Evolutionary conservation across 305 asterid species (phyloP).

Genomic region (Withania somnifera): DNA sequence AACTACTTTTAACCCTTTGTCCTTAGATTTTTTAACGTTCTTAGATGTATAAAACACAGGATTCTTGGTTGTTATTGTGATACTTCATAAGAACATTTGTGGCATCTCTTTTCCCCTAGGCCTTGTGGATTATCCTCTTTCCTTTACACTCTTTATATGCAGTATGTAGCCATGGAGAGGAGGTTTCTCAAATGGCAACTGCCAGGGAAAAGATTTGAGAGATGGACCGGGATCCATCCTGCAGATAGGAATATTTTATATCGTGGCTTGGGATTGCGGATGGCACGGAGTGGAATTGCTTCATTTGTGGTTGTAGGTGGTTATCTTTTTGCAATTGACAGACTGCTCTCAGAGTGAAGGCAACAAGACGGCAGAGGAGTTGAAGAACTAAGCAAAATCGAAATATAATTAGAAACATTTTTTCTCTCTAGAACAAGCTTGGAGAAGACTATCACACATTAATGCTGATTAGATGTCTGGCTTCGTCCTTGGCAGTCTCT

Average conservation of each 20-base stretch:
- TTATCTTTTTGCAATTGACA: conserved; percentile 51
- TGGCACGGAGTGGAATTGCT: conserved; percentile 83
- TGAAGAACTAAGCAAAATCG: not conserved
- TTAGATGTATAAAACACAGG: not conserved
- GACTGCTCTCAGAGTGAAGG: conserved; percentile 18
- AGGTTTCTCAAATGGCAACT: conserved; percentile 63
- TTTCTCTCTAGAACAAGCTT: not conserved
- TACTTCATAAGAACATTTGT: not conserved
- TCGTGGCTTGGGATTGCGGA: conserved; percentile 63
- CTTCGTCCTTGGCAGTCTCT: not conserved
- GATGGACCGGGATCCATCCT: conserved; percentile 82
- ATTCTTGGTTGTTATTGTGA: not conserved
- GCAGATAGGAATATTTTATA: conserved; percentile 62
- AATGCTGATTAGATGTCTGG: not conserved
- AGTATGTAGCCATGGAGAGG: conserved; percentile 82
- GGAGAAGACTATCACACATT: not conserved
- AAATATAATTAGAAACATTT: not conserved
- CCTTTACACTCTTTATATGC: conserved; percentile 12
- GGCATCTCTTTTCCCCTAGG: not conserved
- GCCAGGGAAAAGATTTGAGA: conserved; percentile 77
- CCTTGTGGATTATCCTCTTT: not conserved
- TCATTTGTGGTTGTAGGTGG: conserved; percentile 68
- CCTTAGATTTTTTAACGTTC: not conserved
- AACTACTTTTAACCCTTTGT: not conserved
- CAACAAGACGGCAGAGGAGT: not conserved